A percentile compares a stretch with the other conserved stretches of the same genome.
Conservation (phyloP, 345 rosid species). For the Brassica cretica region DNA sequence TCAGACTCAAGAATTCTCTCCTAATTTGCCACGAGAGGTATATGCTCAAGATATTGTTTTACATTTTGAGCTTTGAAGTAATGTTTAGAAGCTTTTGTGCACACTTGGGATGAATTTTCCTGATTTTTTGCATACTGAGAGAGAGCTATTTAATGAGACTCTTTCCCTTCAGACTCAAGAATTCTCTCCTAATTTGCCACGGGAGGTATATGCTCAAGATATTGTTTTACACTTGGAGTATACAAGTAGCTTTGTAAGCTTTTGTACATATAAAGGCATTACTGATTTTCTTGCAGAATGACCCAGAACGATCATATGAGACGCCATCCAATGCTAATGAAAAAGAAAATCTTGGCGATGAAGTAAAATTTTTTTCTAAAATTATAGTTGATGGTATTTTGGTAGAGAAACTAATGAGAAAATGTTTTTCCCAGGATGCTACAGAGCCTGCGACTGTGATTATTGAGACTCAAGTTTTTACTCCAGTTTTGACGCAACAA, state of each 20-base stretch:
- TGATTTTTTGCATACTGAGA: not conserved
- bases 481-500: no score
- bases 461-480: not conserved
- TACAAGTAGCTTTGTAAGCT: not conserved
- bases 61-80: no score
- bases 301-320: no score
- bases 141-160: not conserved
- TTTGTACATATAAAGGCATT: not conserved
- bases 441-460: not conserved
- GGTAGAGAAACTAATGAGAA: not conserved
- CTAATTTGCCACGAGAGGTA: not conserved
- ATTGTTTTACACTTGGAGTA: not conserved
- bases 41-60: no score
- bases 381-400: not conserved
- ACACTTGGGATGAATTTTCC: no score
- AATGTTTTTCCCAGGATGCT: no score
- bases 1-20: not conserved
- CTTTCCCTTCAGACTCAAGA: not conserved
- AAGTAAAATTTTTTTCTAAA: no score
- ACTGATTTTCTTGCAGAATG: not conserved
- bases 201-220: not conserved
- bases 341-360: no score
- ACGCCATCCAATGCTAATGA: no score
- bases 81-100: no score
- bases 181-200: not conserved